Evolutionary conservation across 139 green algal species (phyloP).

Genomic region (Tetraselmis chui): DNA sequence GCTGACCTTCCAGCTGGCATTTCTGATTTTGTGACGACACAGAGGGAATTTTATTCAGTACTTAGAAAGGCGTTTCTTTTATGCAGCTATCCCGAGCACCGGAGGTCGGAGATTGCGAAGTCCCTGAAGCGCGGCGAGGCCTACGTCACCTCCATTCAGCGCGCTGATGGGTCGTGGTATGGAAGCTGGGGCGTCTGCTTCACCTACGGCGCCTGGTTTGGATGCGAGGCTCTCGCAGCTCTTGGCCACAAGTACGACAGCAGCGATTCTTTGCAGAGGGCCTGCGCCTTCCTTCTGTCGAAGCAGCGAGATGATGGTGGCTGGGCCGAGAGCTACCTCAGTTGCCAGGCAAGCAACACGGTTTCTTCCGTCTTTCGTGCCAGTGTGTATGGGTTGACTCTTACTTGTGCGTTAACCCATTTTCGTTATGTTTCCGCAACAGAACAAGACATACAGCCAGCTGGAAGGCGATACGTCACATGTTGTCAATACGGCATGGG

Average conservation of each 20-base stretch:
- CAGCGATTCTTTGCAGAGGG: conserved; percentile 41
- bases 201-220: conserved; percentile 98
- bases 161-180: conserved; percentile 91
- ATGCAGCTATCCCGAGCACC: conserved; percentile 21
- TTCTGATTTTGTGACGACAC: too few species aligned
- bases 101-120: conserved; percentile 26
- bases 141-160: conserved; percentile 69
- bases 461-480: conserved; percentile 66
- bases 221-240: conserved; percentile 62
- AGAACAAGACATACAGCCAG: conserved; percentile 74
- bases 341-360: conserved; percentile 80
- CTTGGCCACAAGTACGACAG: conserved; percentile 51
- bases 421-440: too few species aligned
- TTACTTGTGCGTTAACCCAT: too few species aligned
- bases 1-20: too few species aligned
- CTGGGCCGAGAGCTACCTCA: conserved; percentile 98
- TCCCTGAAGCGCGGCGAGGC: conserved; percentile 32
- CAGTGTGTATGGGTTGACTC: too few species aligned
- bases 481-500: conserved; percentile 95
- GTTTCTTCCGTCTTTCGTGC: too few species aligned
- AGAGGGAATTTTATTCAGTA: too few species aligned
- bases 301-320: conserved; percentile 87
- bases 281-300: conserved; percentile 76
- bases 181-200: conserved; percentile 98
- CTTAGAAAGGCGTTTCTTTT: too few species aligned